Evolutionary conservation across 257 asterid genomes (phyloP).

Genomic region (Penstemon newberryi): DNA sequence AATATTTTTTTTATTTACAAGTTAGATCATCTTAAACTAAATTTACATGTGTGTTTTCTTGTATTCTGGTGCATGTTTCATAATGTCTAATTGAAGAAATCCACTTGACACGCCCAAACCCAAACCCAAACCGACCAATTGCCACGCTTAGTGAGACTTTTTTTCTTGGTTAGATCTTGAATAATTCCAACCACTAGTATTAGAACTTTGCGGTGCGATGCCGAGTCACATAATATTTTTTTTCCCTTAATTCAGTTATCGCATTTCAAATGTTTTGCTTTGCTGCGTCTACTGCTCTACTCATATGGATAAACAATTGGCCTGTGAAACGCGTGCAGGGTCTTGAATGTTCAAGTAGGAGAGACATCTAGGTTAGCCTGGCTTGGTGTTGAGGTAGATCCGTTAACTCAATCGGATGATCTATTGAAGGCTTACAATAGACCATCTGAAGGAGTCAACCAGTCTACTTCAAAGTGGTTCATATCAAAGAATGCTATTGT

Average conservation of each 20-base stretch:
- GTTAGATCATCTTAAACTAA: too few species aligned
- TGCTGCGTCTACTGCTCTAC: not conserved
- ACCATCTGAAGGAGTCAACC: constrained; percentile 59
- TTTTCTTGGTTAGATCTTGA: not conserved
- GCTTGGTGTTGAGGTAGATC: constrained; percentile 95
- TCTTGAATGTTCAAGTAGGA: constrained; percentile 77
- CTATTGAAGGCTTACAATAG: constrained; percentile 76
- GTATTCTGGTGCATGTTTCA: too few species aligned
- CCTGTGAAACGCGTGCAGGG: constrained; percentile 48
- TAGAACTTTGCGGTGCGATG: constrained; percentile 8
- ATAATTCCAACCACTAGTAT: not conserved
- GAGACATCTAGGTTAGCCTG: constrained; percentile 87
- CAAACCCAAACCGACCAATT: too few species aligned
- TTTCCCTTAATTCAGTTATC: not conserved
- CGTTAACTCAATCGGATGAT: constrained; percentile 72
- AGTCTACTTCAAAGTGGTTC: constrained; percentile 84
- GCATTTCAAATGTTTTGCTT: constrained; percentile 12
- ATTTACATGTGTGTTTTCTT: too few species aligned
- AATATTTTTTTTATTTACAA: too few species aligned
- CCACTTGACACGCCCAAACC: too few species aligned
- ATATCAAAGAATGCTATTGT: constrained; percentile 82
- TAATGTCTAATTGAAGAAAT: too few species aligned
- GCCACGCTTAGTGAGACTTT: not conserved
- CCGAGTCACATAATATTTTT: not conserved
- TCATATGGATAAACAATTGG: constrained; percentile 7